Conservation (phyloP, 148 eudicot species). For the Euryodendron excelsum region DNA sequence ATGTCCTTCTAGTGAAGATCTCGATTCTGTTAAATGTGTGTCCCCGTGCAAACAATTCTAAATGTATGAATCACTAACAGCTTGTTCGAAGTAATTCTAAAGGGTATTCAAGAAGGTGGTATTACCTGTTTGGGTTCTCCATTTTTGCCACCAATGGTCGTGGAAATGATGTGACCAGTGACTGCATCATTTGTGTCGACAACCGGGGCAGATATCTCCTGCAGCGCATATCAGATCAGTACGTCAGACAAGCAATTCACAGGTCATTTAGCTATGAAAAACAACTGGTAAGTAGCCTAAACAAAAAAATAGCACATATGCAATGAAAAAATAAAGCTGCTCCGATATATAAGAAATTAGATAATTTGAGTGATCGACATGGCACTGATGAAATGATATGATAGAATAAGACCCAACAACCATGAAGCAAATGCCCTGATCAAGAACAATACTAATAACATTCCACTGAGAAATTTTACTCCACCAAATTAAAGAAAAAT, state of each 20-base stretch:
- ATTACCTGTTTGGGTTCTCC: constrained; percentile 88
- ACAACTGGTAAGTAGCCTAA: background rate
- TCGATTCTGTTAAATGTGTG: too few species aligned
- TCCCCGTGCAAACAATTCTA: too few species aligned
- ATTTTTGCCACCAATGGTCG: constrained; percentile 92
- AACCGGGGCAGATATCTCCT: too few species aligned
- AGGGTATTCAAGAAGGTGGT: background rate
- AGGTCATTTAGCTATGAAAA: too few species aligned
- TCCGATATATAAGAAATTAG: background rate
- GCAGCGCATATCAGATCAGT: too few species aligned
- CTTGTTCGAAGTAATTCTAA: background rate
- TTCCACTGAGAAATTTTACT: background rate
- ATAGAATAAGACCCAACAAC: too few species aligned
- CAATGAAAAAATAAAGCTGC: constrained; percentile 1
- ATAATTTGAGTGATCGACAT: background rate
- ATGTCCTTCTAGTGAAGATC: too few species aligned
- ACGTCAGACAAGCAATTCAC: background rate
- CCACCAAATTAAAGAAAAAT: background rate
- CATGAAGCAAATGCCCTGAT: too few species aligned
- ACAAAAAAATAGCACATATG: too few species aligned
- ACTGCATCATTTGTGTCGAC: constrained; percentile 13
- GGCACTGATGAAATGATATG: too few species aligned
- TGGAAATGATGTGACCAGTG: constrained; percentile 87
- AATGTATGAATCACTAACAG: too few species aligned
- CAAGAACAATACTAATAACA: background rate